Evolutionary conservation across 495 filamentous ascomycete species (phyloP), one percentile per base, ranked within the genome.

Genomic region (Hypoxylon lenormandii): DNA sequence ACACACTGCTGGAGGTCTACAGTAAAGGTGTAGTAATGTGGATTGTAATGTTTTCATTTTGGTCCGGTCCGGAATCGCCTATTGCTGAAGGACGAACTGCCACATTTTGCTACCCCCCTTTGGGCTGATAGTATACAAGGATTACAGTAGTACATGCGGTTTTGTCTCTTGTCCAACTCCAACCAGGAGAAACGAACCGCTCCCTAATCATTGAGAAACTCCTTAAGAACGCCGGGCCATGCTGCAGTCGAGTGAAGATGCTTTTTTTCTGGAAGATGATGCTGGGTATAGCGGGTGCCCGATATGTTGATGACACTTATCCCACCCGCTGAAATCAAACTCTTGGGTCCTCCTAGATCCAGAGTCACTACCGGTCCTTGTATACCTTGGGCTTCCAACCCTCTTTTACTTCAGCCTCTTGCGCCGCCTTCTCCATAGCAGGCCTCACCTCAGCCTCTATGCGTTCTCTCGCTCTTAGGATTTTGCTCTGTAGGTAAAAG

Each of bases 401-500:
- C 63, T 91, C 90, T 67, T 88, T 86, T 64, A 91, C 43, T 79
- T 96, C 92, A 65, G 89, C 87, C 64, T 84, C 85, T 60, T 81
- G 77, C 54, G 74, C 77, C 4, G 79, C 81, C 65, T 83, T 83
- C 71, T 88, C 87, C 57, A 79, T 75, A 23, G 75, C 76, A 23
- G 84, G 82, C 45, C 81, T 72, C 26, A 89, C 80, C 79, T 98
- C 95, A 72, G 90, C 83, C 80, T 98, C 95, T 82, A 98, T 90
- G 64, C 95, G 83, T 79, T 98, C 93, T 43, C 94, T 85, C 47
- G 95, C 95, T 56, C 95, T 82, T 55, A 98, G 79, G 43, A 98
- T 86, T 79, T 98, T 98, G 81, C 96, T 98, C 81, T 98, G 95
- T 55, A 98, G 83, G 77, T 98, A 98, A 76, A 98, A 98, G 74